A percentile compares a stretch with the other conserved stretches of the same genome.
Evolutionary conservation across 2,329 filamentous ascomycete species (phyloP).

Genomic region (Curvularia lunata): DNA sequence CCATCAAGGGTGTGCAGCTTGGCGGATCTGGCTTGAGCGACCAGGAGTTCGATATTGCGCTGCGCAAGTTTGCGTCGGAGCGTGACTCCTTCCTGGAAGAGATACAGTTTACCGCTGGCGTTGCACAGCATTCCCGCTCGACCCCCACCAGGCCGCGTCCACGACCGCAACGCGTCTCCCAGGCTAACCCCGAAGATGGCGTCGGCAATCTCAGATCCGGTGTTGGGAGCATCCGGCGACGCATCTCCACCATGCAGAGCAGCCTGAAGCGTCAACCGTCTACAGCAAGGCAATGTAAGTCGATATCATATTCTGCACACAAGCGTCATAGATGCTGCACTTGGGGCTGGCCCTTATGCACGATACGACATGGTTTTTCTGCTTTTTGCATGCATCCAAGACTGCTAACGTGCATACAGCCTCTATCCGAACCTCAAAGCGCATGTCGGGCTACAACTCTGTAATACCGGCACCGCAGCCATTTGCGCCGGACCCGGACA

Average conservation of each 20-base stretch:
- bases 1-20: slow-evolving; percentile 59
- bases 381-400: slow-evolving; percentile 23
- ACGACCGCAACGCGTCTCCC: slow-evolving; percentile 75
- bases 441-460: slow-evolving; percentile 96
- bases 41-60: slow-evolving; percentile 90
- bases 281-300: slow-evolving; percentile 74
- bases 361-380: slow-evolving; percentile 26
- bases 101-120: slow-evolving; percentile 83
- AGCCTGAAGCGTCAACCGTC: slow-evolving; percentile 88
- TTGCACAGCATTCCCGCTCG: slow-evolving; percentile 57
- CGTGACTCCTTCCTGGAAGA: slow-evolving; percentile 93
- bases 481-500: slow-evolving; percentile 84
- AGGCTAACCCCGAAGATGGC: slow-evolving; percentile 61
- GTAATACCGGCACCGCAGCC: slow-evolving; percentile 94
- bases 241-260: slow-evolving; percentile 91
- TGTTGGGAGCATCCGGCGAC: slow-evolving; percentile 86
- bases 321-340: slow-evolving; percentile 1
- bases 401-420: slow-evolving; percentile 49
- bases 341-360: neutral
- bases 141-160: slow-evolving; percentile 73
- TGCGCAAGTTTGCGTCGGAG: slow-evolving; percentile 95
- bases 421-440: slow-evolving; percentile 80
- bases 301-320: neutral
- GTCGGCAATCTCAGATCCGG: slow-evolving; percentile 61
- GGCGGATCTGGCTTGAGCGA: slow-evolving; percentile 63